Percentiles rank a stretch among this genome's conserved stretches.
phyloP scores from a whole-genome alignment of 257 asterid species.

The Ballota nigra region DNA sequence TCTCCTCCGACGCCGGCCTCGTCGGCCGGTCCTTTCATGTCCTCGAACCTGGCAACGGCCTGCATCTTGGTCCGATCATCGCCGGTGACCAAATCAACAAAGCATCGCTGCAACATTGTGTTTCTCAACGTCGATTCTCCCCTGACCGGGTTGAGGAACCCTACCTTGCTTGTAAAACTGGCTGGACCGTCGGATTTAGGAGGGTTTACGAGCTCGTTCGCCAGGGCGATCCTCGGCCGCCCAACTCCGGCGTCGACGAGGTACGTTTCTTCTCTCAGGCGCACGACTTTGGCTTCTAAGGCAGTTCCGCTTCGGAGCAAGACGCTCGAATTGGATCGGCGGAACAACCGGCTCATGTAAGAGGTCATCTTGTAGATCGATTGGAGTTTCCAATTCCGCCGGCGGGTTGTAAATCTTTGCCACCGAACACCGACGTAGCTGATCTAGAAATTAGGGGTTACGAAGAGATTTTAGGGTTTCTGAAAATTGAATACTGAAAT shows the following conservation, averaged over 20 bases:
- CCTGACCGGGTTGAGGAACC: constrained; percentile 37
- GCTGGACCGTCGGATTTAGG: constrained; percentile 27
- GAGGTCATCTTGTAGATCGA: constrained; percentile 40
- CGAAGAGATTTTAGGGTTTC: constrained; percentile 25
- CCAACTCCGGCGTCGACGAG: constrained; percentile 48
- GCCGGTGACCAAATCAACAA: constrained; percentile 53
- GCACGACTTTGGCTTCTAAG: constrained; percentile 39
- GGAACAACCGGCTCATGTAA: constrained; percentile 48
- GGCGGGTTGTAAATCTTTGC: background rate
- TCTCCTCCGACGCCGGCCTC: constrained; percentile 39
- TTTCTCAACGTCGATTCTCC: constrained; percentile 25
- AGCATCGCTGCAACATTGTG: constrained; percentile 41
- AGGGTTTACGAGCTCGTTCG: constrained; percentile 34
- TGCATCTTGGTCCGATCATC: constrained; percentile 30
- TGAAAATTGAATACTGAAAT: background rate
- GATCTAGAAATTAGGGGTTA: background rate
- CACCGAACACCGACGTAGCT: background rate
- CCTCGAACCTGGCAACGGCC: constrained; percentile 41
- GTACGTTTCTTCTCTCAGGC: constrained; percentile 37
- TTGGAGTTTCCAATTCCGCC: background rate
- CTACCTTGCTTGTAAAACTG: constrained; percentile 37
- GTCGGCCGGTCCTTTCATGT: constrained; percentile 36
- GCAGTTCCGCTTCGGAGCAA: constrained; percentile 41
- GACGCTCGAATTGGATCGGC: constrained; percentile 50
- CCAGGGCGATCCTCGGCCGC: constrained; percentile 38